These are phyloP conservation scores for Alisma plantagoaquatica DNA, from an alignment of 106 monocot species.

Conservation along the genomic window DNA sequence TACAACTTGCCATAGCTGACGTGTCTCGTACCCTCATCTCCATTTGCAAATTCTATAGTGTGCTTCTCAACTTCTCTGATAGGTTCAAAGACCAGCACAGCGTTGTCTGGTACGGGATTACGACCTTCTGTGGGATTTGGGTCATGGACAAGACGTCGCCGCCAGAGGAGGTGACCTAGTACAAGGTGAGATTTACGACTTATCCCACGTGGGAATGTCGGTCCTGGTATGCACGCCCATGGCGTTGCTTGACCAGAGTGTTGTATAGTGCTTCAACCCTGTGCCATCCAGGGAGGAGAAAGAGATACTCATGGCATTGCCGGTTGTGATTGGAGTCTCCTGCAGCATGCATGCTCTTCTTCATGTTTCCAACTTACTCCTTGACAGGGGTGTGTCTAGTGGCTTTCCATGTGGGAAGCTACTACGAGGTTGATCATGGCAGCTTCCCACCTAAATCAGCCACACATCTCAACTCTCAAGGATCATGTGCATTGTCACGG, in stretches of 20 bases:
- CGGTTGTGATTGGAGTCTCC: conserved; percentile 26
- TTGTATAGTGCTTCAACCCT: conserved; percentile 33
- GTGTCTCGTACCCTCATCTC: too few relatives aligned
- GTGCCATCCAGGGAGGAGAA: conserved; percentile 9
- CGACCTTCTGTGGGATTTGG: conserved; percentile 39
- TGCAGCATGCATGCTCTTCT: conserved; percentile 31
- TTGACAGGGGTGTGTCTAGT: too few relatives aligned
- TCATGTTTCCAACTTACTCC: too few relatives aligned
- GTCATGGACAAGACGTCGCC: conserved; percentile 32
- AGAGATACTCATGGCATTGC: conserved; percentile 19
- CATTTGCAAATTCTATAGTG: too few relatives aligned
- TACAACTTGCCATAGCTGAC: too few relatives aligned
- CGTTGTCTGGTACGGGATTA: conserved; percentile 22
- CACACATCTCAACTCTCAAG: too few relatives aligned
- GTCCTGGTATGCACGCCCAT: conserved; percentile 28
- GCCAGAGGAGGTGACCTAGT: conserved; percentile 7
- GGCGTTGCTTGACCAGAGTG: conserved; percentile 35
- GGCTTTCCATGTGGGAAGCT: too few relatives aligned
- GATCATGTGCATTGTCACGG: too few relatives aligned
- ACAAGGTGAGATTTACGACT: conserved; percentile 28
- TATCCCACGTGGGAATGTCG: conserved; percentile 25
- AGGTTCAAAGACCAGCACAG: conserved; percentile 26
- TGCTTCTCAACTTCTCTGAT: conserved; percentile 45
- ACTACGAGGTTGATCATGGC: too few relatives aligned
- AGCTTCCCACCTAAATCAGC: too few relatives aligned